Evolutionary conservation across 345 rosid genomes (phyloP).

Genomic region (Mercurialis annua): DNA sequence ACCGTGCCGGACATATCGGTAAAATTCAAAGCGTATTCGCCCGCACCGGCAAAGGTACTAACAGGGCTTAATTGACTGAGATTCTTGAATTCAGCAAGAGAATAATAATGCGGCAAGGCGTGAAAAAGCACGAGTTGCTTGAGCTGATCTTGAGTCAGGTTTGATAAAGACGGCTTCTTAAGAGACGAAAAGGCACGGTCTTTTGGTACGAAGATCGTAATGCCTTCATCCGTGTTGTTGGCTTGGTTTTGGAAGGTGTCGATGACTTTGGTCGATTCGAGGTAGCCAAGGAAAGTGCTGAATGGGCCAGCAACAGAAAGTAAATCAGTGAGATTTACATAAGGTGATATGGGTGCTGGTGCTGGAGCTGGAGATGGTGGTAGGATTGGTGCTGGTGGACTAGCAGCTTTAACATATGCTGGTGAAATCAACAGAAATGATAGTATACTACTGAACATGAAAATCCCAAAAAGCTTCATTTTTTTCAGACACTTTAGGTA

Average conservation of each 20-base stretch:
- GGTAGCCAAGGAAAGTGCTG: constrained; percentile 65
- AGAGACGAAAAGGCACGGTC: constrained; percentile 72
- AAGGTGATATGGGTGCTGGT: constrained; percentile 62
- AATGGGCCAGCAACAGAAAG: constrained; percentile 83
- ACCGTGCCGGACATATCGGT: constrained; percentile 63
- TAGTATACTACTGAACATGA: constrained; percentile 26
- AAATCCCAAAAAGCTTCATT: constrained; percentile 40
- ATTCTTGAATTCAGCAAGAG: constrained; percentile 76
- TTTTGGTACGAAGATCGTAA: constrained; percentile 86
- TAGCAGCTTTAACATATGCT: constrained; percentile 47
- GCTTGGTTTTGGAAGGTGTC: constrained; percentile 89
- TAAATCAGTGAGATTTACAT: constrained; percentile 70
- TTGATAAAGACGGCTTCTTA: constrained; percentile 61
- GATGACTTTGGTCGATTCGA: constrained; percentile 66
- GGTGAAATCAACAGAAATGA: constrained; percentile 36
- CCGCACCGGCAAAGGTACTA: constrained; percentile 63
- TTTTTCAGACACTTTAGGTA: constrained; percentile 19
- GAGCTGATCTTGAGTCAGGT: constrained; percentile 67
- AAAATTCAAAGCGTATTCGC: constrained; percentile 58
- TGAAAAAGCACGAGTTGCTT: constrained; percentile 80
- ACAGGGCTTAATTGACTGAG: constrained; percentile 59
- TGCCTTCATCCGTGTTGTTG: constrained; percentile 78
- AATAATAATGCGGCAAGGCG: constrained; percentile 67
- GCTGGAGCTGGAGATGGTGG: constrained; percentile 67
- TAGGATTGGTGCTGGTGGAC: constrained; percentile 53